Base-by-base conservation (phyloP, 345 rosid genomes). In the Litchi chinensis region DNA sequence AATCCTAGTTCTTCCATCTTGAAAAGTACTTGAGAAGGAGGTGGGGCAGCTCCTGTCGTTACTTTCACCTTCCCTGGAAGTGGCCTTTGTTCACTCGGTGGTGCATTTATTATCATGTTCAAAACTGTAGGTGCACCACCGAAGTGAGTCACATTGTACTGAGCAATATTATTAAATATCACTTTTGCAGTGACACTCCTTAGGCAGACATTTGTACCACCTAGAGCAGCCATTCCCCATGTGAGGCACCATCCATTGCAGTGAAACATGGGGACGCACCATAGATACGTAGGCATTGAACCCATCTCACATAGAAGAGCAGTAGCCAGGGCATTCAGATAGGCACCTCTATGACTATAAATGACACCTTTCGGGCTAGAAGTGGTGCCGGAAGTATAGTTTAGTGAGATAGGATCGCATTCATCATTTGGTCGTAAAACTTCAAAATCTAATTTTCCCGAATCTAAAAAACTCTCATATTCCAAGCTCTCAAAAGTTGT, bases 211-310 rank as follows among this genome's bases (percentile, higher is more conserved):
- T 87, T 91, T 5, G 92, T 86, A 22, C 94, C 92, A 46, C 94
- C 94, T 67, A 79, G 87, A 43, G 91, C 92, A 2, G 92, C 94
- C 57, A 86, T 16, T 54, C 79, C 92, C 94, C 94, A 91, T 2
- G 80, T 66, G 63, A 91, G 89, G 75, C 90, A 86, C 92, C 94
- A 91, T 0, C 94, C 94, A 68, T 91, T 91, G 85, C 91, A 91
- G 74, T 91, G 94, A 68, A 91, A 91, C 92, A 91, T 88, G 18
- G 94, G 94, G 41, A 91, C 91, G 3, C 76, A 79, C 94, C 94
- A 89, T 15, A 91, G 77, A 75, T 89, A 89, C 9, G 86, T 85
- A 7, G 92, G 91, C 91, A 79, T 86, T n/a, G 85, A 74, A 5
- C 74, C 43, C 80, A 89, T 84, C 68, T 85, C 87, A 46, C 76